A percentile compares a stretch with the other conserved stretches of the same genome.
Evolutionary conservation across 768 basidiomycete species (phyloP).

Genomic region (Suillus tomentosus): DNA sequence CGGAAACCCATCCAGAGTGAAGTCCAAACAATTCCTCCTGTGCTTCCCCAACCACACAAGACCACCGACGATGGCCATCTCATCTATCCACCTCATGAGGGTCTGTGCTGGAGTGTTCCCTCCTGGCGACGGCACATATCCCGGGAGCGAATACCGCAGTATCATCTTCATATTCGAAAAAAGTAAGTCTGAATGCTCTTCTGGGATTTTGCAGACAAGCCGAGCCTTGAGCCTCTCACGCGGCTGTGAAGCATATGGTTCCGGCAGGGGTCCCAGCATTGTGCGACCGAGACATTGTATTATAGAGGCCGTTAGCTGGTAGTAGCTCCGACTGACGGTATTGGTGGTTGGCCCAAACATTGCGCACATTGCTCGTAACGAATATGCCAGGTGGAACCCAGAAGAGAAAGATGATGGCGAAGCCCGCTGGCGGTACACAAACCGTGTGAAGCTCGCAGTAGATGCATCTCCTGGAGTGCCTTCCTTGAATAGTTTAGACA

Average conservation of each 20-base stretch:
- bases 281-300: conserved; percentile 1
- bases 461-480: not conserved
- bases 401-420: not conserved
- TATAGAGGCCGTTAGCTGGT: not conserved
- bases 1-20: not conserved
- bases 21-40: conserved; percentile 10
- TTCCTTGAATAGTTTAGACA: not conserved
- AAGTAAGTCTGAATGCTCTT: conserved; percentile 9
- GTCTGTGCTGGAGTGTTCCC: not conserved
- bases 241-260: not conserved
- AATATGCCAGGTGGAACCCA: not conserved
- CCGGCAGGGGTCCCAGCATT: conserved; percentile 2
- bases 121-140: conserved; percentile 6
- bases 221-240: conserved; percentile 9
- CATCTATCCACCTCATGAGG: conserved; percentile 1
- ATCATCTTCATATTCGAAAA: conserved; percentile 9
- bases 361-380: not conserved
- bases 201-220: conserved; percentile 6
- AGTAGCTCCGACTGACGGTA: not conserved
- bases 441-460: conserved; percentile 33
- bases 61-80: conserved; percentile 14
- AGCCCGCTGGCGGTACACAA: conserved; percentile 28
- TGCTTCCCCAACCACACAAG: conserved; percentile 16
- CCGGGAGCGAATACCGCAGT: not conserved
- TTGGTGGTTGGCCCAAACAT: not conserved